phyloP scores from a whole-genome alignment of 2,329 filamentous ascomycete species.

The Aspergillus felis region DNA sequence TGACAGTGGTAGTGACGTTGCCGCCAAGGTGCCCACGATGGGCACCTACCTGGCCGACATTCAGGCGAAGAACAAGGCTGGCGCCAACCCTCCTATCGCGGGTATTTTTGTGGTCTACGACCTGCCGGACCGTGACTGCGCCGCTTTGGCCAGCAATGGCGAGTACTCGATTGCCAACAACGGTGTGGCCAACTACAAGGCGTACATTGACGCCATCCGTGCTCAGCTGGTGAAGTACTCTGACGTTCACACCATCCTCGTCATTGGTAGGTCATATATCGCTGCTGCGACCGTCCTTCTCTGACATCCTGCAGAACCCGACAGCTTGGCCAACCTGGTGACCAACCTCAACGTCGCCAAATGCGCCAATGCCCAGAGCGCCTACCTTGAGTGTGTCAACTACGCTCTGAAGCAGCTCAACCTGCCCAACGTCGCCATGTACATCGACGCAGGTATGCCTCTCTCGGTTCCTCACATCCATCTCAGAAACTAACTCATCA shows the following conservation, averaged over 20 bases:
- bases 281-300: slow-evolving; percentile 16
- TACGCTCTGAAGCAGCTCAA: neutral
- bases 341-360: slow-evolving; percentile 55
- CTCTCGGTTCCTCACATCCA: neutral
- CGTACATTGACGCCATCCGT: slow-evolving; percentile 54
- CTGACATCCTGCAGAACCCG: slow-evolving; percentile 51
- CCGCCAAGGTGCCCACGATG: slow-evolving; percentile 48
- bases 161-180: slow-evolving; percentile 55
- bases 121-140: slow-evolving; percentile 61
- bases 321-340: slow-evolving; percentile 60
- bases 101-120: slow-evolving; percentile 60
- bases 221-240: slow-evolving; percentile 52
- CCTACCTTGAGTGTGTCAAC: slow-evolving; percentile 46
- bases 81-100: slow-evolving; percentile 45
- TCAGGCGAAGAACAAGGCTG: slow-evolving; percentile 44
- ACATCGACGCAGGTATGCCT: slow-evolving; percentile 54
- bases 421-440: slow-evolving; percentile 60
- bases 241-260: slow-evolving; percentile 48
- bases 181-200: slow-evolving; percentile 49
- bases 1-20: slow-evolving; percentile 37
- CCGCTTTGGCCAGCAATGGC: slow-evolving; percentile 61
- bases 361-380: slow-evolving; percentile 51
- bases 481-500: slow-evolving; percentile 3
- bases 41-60: slow-evolving; percentile 48
- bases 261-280: slow-evolving; percentile 41